Conservation (phyloP, 805 yeast genomes). For the Saturnispora gosingensis region DNA sequence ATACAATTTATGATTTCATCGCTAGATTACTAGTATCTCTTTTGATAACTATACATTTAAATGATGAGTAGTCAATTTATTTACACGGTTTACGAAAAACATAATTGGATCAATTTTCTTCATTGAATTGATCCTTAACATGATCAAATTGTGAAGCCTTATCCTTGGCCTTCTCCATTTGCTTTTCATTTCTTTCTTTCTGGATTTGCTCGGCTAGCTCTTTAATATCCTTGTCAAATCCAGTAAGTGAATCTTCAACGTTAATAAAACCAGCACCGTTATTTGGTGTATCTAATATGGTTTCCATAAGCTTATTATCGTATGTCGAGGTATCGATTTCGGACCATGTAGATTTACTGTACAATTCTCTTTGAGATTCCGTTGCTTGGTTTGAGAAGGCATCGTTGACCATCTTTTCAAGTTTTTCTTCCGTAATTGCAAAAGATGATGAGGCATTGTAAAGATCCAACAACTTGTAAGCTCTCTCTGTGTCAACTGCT, state of each 20-base stretch:
- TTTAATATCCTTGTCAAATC: slow-evolving; percentile 19
- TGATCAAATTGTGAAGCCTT: slow-evolving; percentile 10
- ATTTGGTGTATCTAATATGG: slow-evolving; percentile 24
- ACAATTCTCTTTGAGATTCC: slow-evolving; percentile 5
- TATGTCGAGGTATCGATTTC: slow-evolving; percentile 16
- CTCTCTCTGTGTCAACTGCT: slow-evolving; percentile 41
- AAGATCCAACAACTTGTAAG: slow-evolving; percentile 52
- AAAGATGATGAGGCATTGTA: slow-evolving; percentile 63
- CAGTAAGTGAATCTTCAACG: slow-evolving; percentile 25
- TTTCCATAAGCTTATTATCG: slow-evolving; percentile 21
- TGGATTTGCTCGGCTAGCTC: slow-evolving; percentile 19
- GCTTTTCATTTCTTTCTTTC: slow-evolving; percentile 16
- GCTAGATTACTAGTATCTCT: not conserved
- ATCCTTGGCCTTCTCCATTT: slow-evolving; percentile 19
- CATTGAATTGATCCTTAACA: slow-evolving; percentile 1
- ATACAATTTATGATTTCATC: not conserved
- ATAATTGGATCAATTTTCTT: not conserved
- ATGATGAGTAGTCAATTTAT: not conserved
- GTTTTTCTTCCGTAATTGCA: slow-evolving; percentile 63
- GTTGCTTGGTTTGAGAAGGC: slow-evolving; percentile 32
- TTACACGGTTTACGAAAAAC: not conserved
- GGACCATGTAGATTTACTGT: slow-evolving; percentile 13
- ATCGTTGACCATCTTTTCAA: slow-evolving; percentile 46
- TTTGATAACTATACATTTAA: not conserved
- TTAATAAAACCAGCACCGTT: slow-evolving; percentile 26